phyloP scores from a whole-genome alignment of 2,329 filamentous ascomycete genomes.

The Phyllosticta capitalensis region DNA sequence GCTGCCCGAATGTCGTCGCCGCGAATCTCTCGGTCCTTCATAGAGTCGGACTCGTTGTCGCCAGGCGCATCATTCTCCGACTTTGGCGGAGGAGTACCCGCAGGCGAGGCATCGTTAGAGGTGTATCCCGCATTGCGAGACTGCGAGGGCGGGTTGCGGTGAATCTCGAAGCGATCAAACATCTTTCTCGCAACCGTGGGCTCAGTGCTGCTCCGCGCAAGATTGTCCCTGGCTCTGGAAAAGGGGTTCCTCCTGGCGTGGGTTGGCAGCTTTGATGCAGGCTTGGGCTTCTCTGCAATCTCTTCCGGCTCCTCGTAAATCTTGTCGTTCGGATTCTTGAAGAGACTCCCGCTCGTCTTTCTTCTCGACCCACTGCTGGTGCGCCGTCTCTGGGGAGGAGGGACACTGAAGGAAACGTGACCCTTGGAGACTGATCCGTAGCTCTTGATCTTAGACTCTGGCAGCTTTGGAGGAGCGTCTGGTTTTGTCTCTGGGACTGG shows the following conservation, averaged over 20 bases:
- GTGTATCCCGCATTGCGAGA: conserved; percentile 75
- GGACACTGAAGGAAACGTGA: conserved; percentile 5
- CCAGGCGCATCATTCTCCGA: conserved; percentile 22
- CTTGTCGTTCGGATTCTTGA: conserved; percentile 61
- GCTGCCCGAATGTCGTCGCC: conserved; percentile 81
- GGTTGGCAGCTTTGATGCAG: conserved; percentile 13
- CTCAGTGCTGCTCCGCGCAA: conserved; percentile 36
- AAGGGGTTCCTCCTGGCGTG: conserved; percentile 54
- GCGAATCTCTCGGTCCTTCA: conserved; percentile 72
- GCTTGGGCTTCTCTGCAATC: conserved; percentile 19
- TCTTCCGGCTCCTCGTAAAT: conserved; percentile 80
- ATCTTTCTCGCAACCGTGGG: conserved; percentile 32
- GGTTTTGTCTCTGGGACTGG: not conserved
- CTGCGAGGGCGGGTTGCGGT: conserved; percentile 74
- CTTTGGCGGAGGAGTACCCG: conserved; percentile 12
- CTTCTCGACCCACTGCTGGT: conserved; percentile 58
- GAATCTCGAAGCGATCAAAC: conserved; percentile 57
- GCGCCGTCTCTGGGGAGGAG: conserved; percentile 24
- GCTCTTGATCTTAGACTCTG: conserved; percentile 13
- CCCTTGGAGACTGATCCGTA: conserved; percentile 15
- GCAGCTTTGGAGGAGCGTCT: not conserved
- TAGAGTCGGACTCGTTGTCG: conserved; percentile 48
- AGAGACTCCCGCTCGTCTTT: conserved; percentile 61
- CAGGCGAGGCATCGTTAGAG: conserved; percentile 37
- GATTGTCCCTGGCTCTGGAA: conserved; percentile 41